These are phyloP conservation scores for Quercus agrifolia DNA, from an alignment of 306 rosid genomes.

Conservation along the genomic window DNA sequence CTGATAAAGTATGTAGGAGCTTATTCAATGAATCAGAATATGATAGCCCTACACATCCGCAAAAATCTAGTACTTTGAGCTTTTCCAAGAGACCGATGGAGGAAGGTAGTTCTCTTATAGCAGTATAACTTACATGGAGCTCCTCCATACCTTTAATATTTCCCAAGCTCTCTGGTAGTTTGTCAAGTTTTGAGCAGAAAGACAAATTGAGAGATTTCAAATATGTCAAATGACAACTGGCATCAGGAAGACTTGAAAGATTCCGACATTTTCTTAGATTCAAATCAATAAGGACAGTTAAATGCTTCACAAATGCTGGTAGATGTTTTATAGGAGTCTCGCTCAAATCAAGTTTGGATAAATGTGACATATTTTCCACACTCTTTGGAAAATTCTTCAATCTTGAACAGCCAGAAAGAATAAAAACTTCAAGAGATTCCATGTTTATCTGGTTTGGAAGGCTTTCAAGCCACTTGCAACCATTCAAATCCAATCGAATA, in stretches of 20 bases:
- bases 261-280: no score
- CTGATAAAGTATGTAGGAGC: background rate
- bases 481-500: background rate
- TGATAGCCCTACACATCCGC: background rate
- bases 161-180: background rate
- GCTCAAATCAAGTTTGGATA: background rate
- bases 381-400: background rate
- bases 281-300: background rate
- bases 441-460: background rate
- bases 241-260: no score
- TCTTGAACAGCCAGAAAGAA: slow-evolving; percentile 13
- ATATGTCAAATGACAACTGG: no score
- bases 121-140: fast-evolving
- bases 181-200: background rate
- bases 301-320: background rate
- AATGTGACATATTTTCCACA: background rate
- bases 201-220: no score
- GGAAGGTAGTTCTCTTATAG: background rate
- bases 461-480: slow-evolving; percentile 8
- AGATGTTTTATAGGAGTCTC: background rate
- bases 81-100: background rate
- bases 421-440: background rate
- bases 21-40: no score
- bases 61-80: fast-evolving
- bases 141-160: background rate